A percentile compares a stretch with the other conserved stretches of the same genome.
Evolutionary conservation across 805 yeast genomes (phyloP).

Genomic region (Teunomyces barrocoloradensis): DNA sequence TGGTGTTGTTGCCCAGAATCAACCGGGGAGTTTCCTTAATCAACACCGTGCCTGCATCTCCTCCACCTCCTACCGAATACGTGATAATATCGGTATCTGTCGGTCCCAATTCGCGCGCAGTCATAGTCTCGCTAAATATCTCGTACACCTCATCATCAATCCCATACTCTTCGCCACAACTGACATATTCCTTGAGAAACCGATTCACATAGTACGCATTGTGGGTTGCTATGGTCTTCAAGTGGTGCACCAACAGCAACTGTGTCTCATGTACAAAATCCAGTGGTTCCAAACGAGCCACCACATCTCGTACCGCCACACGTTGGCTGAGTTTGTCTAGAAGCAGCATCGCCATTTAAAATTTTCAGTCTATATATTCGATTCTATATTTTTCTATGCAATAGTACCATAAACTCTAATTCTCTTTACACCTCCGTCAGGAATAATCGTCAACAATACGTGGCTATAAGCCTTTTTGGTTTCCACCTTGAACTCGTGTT

Average conservation of each 20-base stretch:
- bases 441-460: conserved; percentile 78
- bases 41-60: conserved; percentile 19
- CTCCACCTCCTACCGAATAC: conserved; percentile 30
- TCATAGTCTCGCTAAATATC: conserved; percentile 31
- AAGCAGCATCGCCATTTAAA: conserved; percentile 3
- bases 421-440: conserved; percentile 97
- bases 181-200: conserved; percentile 46
- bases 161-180: conserved; percentile 25
- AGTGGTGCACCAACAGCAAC: background rate
- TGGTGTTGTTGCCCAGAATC: conserved; percentile 74
- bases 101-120: conserved; percentile 30
- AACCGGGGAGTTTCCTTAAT: conserved; percentile 62
- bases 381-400: conserved; percentile 7
- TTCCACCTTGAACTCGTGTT: conserved; percentile 54
- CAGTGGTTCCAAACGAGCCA: background rate
- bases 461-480: conserved; percentile 50
- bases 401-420: conserved; percentile 73
- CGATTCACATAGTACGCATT: conserved; percentile 54
- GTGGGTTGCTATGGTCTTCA: conserved; percentile 17
- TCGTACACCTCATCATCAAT: conserved; percentile 45
- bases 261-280: background rate
- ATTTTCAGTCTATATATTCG: background rate
- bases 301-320: conserved; percentile 5
- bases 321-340: conserved; percentile 4
- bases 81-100: conserved; percentile 37